These are phyloP conservation scores for Marasmius fiardii DNA, from an alignment of 1,284 basidiomycete species.

Conservation along the genomic window DNA sequence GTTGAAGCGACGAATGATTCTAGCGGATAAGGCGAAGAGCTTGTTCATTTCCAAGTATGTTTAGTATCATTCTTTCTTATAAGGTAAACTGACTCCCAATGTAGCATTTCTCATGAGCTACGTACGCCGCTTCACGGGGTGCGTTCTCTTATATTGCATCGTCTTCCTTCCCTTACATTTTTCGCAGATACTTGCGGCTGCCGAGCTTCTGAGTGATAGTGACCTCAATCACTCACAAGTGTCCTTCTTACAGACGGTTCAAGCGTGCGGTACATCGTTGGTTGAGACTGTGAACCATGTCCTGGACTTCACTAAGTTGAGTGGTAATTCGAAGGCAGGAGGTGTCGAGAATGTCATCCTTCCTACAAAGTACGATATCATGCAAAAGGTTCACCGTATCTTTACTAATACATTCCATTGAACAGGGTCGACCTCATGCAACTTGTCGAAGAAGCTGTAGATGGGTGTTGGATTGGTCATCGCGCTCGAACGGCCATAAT, in stretches of 20 bases:
- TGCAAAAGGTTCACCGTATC: conserved; percentile 8
- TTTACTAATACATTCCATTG: conserved; percentile 1
- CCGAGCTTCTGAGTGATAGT: conserved; percentile 85
- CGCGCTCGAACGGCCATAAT: conserved; percentile 72
- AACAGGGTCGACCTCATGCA: conserved; percentile 81
- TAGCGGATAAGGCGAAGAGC: conserved; percentile 92
- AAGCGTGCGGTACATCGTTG: conserved; percentile 82
- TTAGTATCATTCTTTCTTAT: conserved; percentile 14
- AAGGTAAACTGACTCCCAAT: conserved; percentile 13
- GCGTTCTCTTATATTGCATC: conserved; percentile 17
- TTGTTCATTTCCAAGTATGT: conserved; percentile 86
- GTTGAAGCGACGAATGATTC: conserved; percentile 87
- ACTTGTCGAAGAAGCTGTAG: conserved; percentile 92
- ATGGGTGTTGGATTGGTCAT: conserved; percentile 94
- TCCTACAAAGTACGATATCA: conserved; percentile 51
- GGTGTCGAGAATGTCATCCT: conserved; percentile 74
- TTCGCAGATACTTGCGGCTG: conserved; percentile 79
- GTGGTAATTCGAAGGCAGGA: conserved; percentile 78
- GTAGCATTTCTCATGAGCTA: conserved; percentile 90
- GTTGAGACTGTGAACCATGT: conserved; percentile 95
- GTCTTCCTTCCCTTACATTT: conserved; percentile 2
- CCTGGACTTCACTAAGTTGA: conserved; percentile 93
- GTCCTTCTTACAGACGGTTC: conserved; percentile 87
- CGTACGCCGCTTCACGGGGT: conserved; percentile 88
- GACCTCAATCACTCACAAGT: conserved; percentile 76